Evolutionary conservation across 768 basidiomycete species (phyloP), one percentile per base, ranked within the genome.

Genomic region (Pisolithus marmoratus): DNA sequence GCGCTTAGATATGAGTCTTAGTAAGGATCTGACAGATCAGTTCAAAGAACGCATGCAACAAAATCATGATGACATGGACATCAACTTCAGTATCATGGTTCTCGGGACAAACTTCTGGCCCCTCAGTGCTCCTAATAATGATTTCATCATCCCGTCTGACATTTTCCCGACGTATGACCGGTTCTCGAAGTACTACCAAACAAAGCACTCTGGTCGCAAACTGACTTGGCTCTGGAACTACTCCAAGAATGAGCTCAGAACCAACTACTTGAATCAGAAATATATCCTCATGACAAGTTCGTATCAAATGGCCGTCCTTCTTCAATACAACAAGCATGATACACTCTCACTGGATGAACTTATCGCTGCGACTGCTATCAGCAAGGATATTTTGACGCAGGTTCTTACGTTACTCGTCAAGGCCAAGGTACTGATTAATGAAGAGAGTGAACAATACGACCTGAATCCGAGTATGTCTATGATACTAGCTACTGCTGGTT

Each of bases 151-250:
- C 49, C 96, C 96, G 0, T 70, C 81, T 4, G 94, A 98, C 67
- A 85, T 99, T 53, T 73, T 84, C 19, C 79, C 88, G 20, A 91
- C 88, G 8, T 93, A 94, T 65, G 87, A 94, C 53, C 83, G 91
- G 41, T 99, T 98, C 77, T 82, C 84, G 56, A 83, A 84, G 54
- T 98, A 93, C 74, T 97, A 98, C 68, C 88, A 90, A 63, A 84
- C 83, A 64, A 93, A 94, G 68, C 92, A 95, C 68, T 90, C 87
- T 2, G 95, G 94, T 14, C 87, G 95, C 54, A 95, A 95, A 65
- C 79, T 99, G 40, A 94, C 91, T 0, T 99, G 95, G 95, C 73
- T 98, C 9, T 99, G 96, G 96, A 95, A 97, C 63, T 91, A 94
- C 67, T 93, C 86, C 50, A 95, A 95, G 75, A 94, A 94, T 71